Conservation (phyloP, 257 asterid genomes). For the Solanum clarkiae region DNA sequence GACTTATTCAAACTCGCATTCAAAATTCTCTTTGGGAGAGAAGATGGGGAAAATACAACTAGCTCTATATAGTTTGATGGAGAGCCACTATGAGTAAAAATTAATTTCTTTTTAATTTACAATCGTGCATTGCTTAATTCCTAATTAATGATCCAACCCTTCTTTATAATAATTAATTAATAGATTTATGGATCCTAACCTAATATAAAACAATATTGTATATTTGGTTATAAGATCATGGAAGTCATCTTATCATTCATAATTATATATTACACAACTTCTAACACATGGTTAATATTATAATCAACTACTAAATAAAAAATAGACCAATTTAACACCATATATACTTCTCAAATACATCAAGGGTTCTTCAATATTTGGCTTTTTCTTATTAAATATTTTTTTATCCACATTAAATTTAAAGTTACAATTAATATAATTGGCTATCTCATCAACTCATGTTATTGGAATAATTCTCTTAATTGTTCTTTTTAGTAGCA, state of each 20-base stretch:
- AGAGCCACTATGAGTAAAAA: neutral
- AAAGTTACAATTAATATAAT: neutral
- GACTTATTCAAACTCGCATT: neutral
- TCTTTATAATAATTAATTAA: neutral
- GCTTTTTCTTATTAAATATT: neutral
- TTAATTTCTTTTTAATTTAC: neutral
- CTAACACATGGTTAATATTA: neutral
- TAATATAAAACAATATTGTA: neutral
- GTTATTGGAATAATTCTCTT: neutral
- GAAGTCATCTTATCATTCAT: neutral
- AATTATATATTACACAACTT: neutral
- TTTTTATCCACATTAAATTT: neutral
- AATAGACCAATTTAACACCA: neutral
- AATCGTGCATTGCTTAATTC: neutral
- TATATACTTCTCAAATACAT: neutral
- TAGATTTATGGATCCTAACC: neutral
- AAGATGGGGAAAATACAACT: neutral
- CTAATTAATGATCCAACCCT: neutral
- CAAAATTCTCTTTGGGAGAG: neutral
- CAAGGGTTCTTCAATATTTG: neutral
- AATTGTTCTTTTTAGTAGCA: neutral
- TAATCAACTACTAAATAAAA: neutral
- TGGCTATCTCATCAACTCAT: neutral
- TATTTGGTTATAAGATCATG: neutral
- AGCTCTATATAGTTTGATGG: neutral